Base-by-base conservation (phyloP, 208 protist genomes). In the Leishmania braziliensis region DNA sequence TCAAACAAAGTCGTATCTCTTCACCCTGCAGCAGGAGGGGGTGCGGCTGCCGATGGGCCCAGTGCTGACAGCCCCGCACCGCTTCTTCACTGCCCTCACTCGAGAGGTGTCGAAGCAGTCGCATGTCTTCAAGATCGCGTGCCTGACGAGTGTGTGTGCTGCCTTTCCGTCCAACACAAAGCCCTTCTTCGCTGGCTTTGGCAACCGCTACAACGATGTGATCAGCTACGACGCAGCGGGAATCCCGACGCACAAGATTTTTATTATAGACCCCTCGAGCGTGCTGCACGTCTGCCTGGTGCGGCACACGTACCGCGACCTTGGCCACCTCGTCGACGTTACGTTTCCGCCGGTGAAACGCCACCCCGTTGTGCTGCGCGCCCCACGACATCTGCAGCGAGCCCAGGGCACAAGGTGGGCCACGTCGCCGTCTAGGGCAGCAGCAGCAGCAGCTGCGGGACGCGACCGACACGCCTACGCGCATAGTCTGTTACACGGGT, bases 91-190 rank as follows among this genome's bases (percentile, higher is more conserved):
- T 0, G 95, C 95, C 9, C 82, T 98, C 53, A 97, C 94, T 43
- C 90, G 92, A 78, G 95, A 98, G 86, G 94, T 98, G 12, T 89
- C 92, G 26, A 96, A 97, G 81, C 88, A 93, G 66, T 95, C 92
- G 29, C 92, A 98, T 77, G 85, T 96, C 29, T 98, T 98, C 83
- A 98, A 98, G 78, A 98, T 97, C 72, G 88, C 91, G 8, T 96
- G 92, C 46, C 79, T 98, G 56, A 86, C 81, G 48, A 90, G 86
- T 43, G 86, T 98, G 8, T 72, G 87, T 8, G 89, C 86, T 5
- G 87, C 93, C n/a, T 98, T 98, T 77, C 92, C 94, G 16, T n/a
- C 75, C 8, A 72, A 89, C 51, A 85, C 69, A 54, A 89, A 88
- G 60, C 95, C 95, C 1, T 98, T 98, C 77, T 98, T 97, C 72